Evolutionary conservation across 2,329 filamentous ascomycete genomes (phyloP).

Genomic region (Colletotrichum sp.): DNA sequence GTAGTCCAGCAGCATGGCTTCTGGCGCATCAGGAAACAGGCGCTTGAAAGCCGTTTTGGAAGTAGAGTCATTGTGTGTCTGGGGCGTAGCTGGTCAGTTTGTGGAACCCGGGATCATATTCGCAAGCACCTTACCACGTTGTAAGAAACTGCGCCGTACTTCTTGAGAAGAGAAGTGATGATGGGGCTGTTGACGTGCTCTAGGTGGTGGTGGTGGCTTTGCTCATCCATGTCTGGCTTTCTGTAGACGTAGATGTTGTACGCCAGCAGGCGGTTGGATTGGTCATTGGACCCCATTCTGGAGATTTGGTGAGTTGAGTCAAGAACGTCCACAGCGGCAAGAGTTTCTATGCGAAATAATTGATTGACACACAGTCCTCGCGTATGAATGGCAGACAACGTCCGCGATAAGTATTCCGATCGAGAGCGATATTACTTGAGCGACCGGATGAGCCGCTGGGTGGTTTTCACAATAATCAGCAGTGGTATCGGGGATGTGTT

Average conservation of each 20-base stretch:
- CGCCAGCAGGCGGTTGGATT: background rate
- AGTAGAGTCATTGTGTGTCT: background rate
- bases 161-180: background rate
- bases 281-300: background rate
- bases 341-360: background rate
- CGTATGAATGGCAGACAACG: rapidly evolving
- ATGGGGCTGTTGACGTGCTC: background rate
- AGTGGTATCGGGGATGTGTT: background rate
- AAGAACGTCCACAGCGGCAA: background rate
- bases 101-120: background rate
- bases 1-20: background rate
- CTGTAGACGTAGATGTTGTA: background rate
- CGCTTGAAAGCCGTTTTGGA: background rate
- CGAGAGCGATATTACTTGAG: background rate
- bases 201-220: background rate
- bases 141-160: background rate
- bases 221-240: background rate
- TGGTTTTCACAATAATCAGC: background rate
- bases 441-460: background rate
- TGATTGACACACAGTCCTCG: rapidly evolving
- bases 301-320: background rate
- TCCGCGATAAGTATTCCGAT: background rate
- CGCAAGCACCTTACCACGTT: background rate
- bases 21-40: background rate
- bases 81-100: background rate